A percentile compares a stretch with the other conserved stretches of the same genome.
Evolutionary conservation across 1,284 basidiomycete species (phyloP).

Genomic region (Rhodotorula sp.): DNA sequence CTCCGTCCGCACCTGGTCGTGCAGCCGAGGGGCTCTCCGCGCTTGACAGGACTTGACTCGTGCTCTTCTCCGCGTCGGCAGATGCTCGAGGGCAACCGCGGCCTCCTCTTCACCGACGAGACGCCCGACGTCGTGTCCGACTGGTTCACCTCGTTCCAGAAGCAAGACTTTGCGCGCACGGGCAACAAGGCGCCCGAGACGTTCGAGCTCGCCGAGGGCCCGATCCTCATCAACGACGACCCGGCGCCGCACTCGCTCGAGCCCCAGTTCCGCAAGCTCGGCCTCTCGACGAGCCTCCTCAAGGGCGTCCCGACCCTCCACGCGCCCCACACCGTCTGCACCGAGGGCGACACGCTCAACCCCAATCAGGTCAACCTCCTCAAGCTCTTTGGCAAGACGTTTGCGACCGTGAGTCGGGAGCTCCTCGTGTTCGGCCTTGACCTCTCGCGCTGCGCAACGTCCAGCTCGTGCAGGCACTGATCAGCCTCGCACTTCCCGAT

Average conservation of each 20-base stretch:
- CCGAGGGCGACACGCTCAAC: slow-evolving; percentile 72
- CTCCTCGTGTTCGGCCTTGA: not conserved
- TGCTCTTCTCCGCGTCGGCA: slow-evolving; percentile 49
- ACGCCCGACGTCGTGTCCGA: slow-evolving; percentile 83
- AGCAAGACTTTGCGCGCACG: slow-evolving; percentile 87
- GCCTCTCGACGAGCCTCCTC: slow-evolving; percentile 77
- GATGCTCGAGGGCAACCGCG: slow-evolving; percentile 91
- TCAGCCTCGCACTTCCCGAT: not conserved
- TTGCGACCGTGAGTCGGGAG: slow-evolving; percentile 60
- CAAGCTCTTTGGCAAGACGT: slow-evolving; percentile 81
- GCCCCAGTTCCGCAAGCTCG: slow-evolving; percentile 88
- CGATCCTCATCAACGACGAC: slow-evolving; percentile 56
- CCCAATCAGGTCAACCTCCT: slow-evolving; percentile 73
- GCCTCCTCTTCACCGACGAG: slow-evolving; percentile 86
- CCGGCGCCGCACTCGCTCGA: slow-evolving; percentile 96
- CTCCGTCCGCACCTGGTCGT: too few relatives aligned
- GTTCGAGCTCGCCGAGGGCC: slow-evolving; percentile 69
- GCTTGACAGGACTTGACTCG: not conserved
- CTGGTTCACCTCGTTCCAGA: slow-evolving; percentile 90
- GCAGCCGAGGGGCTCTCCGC: not conserved
- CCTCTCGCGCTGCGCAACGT: not conserved
- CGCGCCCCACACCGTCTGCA: slow-evolving; percentile 79
- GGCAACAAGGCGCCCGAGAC: slow-evolving; percentile 77
- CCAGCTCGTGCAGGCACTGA: not conserved
- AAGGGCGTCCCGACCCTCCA: slow-evolving; percentile 81